Evolutionary conservation across 768 basidiomycete species (phyloP), one percentile per base, ranked within the genome.

Genomic region (Rhizopogon rudus): DNA sequence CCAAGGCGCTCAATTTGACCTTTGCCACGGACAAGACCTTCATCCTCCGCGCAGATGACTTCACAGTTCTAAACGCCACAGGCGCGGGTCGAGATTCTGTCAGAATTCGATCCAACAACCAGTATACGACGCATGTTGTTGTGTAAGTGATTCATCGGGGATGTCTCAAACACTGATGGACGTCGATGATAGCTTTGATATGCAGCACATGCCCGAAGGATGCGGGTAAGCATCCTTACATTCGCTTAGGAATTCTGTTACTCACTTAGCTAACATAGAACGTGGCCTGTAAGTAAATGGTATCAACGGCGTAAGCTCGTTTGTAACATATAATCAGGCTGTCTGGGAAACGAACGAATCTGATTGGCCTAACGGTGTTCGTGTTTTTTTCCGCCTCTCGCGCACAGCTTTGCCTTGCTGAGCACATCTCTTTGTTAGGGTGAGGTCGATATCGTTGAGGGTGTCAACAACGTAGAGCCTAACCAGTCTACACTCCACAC

Each of bases 361-460:
- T 25, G 8, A 60, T 50, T 66, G 65, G 65, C 65, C 65, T 12
- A 48, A 58, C 22, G 13, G 57, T n/a, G 65, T 49, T 31, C 0
- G 49, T 40, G 31, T 29, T 43, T 6, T 42, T 13, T 6, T 16
- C 40, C 25, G 28, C 7, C 2, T 35, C 13, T 25, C 12, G 5
- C 28, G 17, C 25, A 25, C 4, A n/a, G 3, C 29, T 52, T 35
- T 29, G 10, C 13, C 35, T 29, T 17, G 1, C 14, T 20, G n/a
- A 14, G 14, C 28, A 22, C 43, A 28, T 53, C 44, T 33, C 14
- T 14, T 12, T n/a, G 0, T 8, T 14, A 69, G 63, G 67, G 66
- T 40, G 78, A 81, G 60, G 71, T 80, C 46, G 80, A 81, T 62
- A 75, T 80, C 46, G 63, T 80, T 41, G 80, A 81, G 58, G 74